A percentile compares a stretch with the other conserved stretches of the same genome.
Evolutionary conservation across 495 filamentous ascomycete species (phyloP).

Genomic region (Aspergillus kassunensis): DNA sequence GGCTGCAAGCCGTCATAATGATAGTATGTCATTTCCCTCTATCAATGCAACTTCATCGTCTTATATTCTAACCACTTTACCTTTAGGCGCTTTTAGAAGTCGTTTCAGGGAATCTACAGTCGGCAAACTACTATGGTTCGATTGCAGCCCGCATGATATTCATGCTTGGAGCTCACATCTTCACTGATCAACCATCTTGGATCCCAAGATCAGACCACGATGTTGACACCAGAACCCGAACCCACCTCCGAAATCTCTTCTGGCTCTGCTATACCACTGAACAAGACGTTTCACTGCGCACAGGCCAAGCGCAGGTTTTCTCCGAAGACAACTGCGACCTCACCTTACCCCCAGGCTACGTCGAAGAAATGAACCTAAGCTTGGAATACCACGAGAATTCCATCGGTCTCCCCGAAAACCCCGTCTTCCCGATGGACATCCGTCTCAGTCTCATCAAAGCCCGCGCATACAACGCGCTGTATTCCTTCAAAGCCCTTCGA

Average conservation of each 20-base stretch:
- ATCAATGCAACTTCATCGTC: neutral
- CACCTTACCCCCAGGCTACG: slow-evolving; percentile 44
- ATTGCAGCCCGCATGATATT: slow-evolving; percentile 44
- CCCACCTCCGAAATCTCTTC: slow-evolving; percentile 47
- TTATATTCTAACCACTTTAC: neutral
- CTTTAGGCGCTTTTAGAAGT: slow-evolving; percentile 40
- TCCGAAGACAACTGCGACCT: slow-evolving; percentile 53
- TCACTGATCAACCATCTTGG: slow-evolving; percentile 6
- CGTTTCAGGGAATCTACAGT: slow-evolving; percentile 43
- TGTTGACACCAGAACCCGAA: slow-evolving; percentile 16
- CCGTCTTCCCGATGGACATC: slow-evolving; percentile 45
- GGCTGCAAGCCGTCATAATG: slow-evolving; percentile 41
- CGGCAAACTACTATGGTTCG: slow-evolving; percentile 38
- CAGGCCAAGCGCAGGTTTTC: slow-evolving; percentile 48
- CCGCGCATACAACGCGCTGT: slow-evolving; percentile 43
- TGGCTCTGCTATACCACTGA: slow-evolving; percentile 52
- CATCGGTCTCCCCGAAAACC: slow-evolving; percentile 25
- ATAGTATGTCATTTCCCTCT: slow-evolving; percentile 30
- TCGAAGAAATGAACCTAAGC: slow-evolving; percentile 29
- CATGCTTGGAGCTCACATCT: slow-evolving; percentile 43
- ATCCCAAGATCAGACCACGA: neutral
- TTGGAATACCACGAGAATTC: slow-evolving; percentile 21
- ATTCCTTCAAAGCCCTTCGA: slow-evolving; percentile 41
- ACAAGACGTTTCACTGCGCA: slow-evolving; percentile 48
- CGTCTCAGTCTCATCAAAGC: slow-evolving; percentile 49